phyloP scores from a whole-genome alignment of 768 basidiomycete genomes.

The Mycena metata region DNA sequence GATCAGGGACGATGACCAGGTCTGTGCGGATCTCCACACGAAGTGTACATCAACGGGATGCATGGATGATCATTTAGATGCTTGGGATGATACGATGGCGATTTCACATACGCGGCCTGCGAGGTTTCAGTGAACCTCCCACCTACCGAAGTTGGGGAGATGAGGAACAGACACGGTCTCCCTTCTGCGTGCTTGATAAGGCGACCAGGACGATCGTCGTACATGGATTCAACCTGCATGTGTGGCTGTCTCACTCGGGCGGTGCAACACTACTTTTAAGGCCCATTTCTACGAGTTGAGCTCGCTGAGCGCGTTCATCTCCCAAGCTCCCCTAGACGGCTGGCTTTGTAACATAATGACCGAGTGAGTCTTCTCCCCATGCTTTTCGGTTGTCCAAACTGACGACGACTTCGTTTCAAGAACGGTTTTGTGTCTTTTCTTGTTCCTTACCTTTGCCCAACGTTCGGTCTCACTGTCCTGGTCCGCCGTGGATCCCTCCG shows the following conservation, averaged over 20 bases:
- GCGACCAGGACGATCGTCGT: not conserved
- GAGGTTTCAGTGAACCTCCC: slow-evolving; percentile 4
- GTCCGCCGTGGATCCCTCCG: not conserved
- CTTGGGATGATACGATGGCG: slow-evolving; percentile 32
- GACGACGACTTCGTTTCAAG: not conserved
- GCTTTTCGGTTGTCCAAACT: not conserved
- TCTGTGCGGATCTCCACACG: not conserved
- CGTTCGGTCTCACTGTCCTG: not conserved
- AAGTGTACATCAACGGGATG: slow-evolving; percentile 4
- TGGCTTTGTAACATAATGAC: slow-evolving; percentile 3
- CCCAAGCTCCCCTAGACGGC: not conserved
- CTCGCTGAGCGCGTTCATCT: slow-evolving; percentile 5
- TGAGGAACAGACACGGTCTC: not conserved
- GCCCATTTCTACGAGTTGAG: not conserved
- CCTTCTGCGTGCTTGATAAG: slow-evolving; percentile 8
- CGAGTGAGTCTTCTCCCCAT: slow-evolving; percentile 6
- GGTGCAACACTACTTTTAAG: slow-evolving; percentile 6
- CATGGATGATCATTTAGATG: slow-evolving; percentile 24
- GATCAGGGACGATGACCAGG: not conserved
- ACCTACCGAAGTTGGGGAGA: slow-evolving; percentile 17
- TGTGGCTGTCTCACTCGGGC: slow-evolving; percentile 16
- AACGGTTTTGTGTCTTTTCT: not conserved
- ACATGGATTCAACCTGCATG: not conserved
- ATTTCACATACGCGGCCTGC: slow-evolving; percentile 4
- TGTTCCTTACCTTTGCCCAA: not conserved